phyloP scores from a whole-genome alignment of 495 filamentous ascomycete species.

The Oidiodendron maius region DNA sequence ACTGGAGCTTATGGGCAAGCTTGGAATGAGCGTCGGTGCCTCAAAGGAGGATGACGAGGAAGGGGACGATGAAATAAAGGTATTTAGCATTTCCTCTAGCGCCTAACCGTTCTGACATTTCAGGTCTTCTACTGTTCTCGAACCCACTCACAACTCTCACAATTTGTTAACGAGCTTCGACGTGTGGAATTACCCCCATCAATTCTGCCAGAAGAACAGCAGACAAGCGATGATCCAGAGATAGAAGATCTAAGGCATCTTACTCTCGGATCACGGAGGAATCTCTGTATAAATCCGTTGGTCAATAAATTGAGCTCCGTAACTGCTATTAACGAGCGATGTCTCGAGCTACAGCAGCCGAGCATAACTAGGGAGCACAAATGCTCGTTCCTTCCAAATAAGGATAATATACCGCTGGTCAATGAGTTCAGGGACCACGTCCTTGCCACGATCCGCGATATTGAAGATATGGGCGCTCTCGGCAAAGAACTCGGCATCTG shows the following conservation, averaged over 20 bases:
- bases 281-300: conserved; percentile 84
- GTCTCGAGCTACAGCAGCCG: conserved; percentile 81
- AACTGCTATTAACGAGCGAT: conserved; percentile 92
- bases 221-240: conserved; percentile 22
- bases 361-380: conserved; percentile 57
- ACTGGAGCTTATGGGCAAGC: conserved; percentile 55
- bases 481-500: conserved; percentile 80
- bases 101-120: neutral
- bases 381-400: conserved; percentile 74
- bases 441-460: conserved; percentile 81
- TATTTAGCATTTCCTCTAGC: conserved; percentile 14
- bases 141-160: conserved; percentile 90
- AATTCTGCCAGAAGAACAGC: conserved; percentile 33
- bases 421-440: conserved; percentile 85
- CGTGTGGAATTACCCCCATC: conserved; percentile 71
- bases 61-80: conserved; percentile 56
- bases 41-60: conserved; percentile 39
- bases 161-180: conserved; percentile 87
- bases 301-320: conserved; percentile 65
- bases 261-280: conserved; percentile 83
- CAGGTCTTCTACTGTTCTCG: conserved; percentile 89
- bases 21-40: conserved; percentile 29
- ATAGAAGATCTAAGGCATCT: conserved; percentile 76
- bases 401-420: conserved; percentile 63
- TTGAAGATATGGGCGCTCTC: conserved; percentile 78